phyloP scores from a whole-genome alignment of 495 filamentous ascomycete species.

The Arthonia radiata region DNA sequence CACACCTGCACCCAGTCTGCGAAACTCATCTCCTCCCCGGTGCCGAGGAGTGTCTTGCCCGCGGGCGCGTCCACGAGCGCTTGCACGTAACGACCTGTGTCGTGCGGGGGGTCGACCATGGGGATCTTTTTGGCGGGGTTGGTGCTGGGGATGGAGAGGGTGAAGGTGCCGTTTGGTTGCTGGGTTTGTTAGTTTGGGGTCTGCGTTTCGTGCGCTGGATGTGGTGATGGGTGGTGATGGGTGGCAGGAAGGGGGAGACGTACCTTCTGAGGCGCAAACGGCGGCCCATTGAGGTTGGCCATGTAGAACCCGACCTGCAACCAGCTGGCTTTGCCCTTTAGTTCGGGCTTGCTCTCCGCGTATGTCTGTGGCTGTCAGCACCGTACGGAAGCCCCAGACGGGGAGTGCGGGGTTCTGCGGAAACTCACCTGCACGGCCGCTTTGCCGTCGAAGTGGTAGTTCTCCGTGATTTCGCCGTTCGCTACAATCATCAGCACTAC shows the following conservation, averaged over 20 bases:
- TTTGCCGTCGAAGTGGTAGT: conserved; percentile 12
- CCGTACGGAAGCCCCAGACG: no score
- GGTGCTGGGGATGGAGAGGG: conserved; percentile 2
- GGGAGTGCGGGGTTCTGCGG: no score
- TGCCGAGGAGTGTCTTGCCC: conserved; percentile 16
- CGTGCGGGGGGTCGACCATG: conserved; percentile 15
- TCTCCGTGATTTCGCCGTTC: conserved; percentile 10
- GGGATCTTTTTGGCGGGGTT: conserved; percentile 8
- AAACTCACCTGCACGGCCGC: conserved; percentile 15
- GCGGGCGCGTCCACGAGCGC: conserved; percentile 17
- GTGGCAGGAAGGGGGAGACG: no score
- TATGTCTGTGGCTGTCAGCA: no score
- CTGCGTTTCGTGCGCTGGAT: no score
- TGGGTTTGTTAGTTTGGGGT: no score
- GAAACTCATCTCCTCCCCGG: conserved; percentile 12
- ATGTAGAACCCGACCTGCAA: conserved; percentile 17
- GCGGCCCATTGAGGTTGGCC: conserved; percentile 9
- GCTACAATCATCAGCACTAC: no score
- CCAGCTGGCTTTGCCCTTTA: conserved; percentile 19
- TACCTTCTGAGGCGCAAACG: conserved; percentile 5
- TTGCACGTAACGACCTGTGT: conserved; percentile 18
- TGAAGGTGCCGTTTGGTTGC: conserved; percentile 7
- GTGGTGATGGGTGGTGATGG: no score
- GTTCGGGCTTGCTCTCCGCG: conserved; percentile 13
- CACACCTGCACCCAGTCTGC: conserved; percentile 12